These are phyloP conservation scores for Isoetes taiwanensis DNA, from an alignment of 75 land plant genomes.

Conservation along the genomic window DNA sequence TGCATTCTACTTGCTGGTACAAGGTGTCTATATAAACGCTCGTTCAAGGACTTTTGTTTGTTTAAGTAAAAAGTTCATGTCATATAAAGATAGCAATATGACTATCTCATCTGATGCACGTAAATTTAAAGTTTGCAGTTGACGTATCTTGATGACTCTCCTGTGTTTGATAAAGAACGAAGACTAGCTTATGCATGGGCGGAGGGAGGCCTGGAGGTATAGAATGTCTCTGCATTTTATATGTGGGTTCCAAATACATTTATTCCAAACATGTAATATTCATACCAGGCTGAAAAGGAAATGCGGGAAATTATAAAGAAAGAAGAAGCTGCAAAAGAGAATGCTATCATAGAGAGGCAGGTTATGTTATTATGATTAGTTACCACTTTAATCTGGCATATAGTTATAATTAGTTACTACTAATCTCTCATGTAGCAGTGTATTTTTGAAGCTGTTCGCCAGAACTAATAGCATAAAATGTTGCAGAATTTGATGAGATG, in stretches of 20 bases:
- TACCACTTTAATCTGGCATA: no score
- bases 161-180: slow-evolving; percentile 29
- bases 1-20: background rate
- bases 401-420: no score
- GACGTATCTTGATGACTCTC: slow-evolving; percentile 29
- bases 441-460: no score
- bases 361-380: no score
- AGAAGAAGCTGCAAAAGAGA: slow-evolving; percentile 22
- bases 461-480: no score
- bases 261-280: no score
- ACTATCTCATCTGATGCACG: no score
- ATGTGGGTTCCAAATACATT: no score
- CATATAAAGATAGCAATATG: no score
- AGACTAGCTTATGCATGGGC: slow-evolving; percentile 23
- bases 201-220: slow-evolving; percentile 25
- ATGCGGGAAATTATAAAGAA: slow-evolving; percentile 16
- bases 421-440: no score
- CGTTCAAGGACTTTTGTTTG: background rate
- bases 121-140: no score
- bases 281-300: slow-evolving; percentile 26
- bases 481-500: slow-evolving; percentile 20
- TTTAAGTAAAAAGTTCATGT: background rate
- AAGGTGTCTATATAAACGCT: background rate
- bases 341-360: slow-evolving; percentile 19
- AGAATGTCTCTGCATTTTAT: no score